Conservation (phyloP, 2,329 filamentous ascomycete species). For the Ceratocystiopsis sp. region DNA sequence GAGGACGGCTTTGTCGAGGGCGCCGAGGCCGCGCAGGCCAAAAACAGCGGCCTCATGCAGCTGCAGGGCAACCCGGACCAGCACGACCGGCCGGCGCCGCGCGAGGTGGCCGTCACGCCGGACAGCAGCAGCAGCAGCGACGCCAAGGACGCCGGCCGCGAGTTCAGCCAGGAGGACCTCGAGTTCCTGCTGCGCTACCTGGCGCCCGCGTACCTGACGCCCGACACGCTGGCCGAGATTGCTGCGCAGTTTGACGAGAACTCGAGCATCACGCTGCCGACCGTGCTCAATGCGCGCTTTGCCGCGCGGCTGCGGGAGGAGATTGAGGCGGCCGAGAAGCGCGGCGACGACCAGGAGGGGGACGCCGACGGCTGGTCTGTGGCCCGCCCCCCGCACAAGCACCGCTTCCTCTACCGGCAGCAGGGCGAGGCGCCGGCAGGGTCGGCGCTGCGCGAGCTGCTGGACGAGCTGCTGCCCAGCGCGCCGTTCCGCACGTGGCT, state of each 20-base stretch:
- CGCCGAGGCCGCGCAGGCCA: constrained; percentile 71
- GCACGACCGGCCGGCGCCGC: constrained; percentile 62
- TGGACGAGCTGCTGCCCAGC: constrained; percentile 72
- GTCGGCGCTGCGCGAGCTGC: constrained; percentile 55
- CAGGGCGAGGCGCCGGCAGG: constrained; percentile 23
- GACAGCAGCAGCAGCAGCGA: not conserved
- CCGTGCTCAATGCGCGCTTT: constrained; percentile 67
- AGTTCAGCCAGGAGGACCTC: constrained; percentile 60
- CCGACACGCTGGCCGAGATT: constrained; percentile 74
- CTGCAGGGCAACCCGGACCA: constrained; percentile 80
- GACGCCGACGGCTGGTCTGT: constrained; percentile 48
- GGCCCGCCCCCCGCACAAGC: constrained; percentile 83
- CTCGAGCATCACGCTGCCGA: constrained; percentile 66
- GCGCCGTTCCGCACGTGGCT: constrained; percentile 82
- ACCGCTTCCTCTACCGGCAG: constrained; percentile 75
- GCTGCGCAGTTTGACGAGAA: constrained; percentile 64
- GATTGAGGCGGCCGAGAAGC: constrained; percentile 47
- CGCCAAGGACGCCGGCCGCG: constrained; percentile 28
- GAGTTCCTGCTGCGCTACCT: constrained; percentile 86
- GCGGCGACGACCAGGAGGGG: constrained; percentile 26
- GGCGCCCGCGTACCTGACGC: constrained; percentile 76
- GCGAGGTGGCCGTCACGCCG: constrained; percentile 25
- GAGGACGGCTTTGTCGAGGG: constrained; percentile 85
- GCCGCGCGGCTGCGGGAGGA: constrained; percentile 52
- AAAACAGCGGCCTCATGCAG: constrained; percentile 83